phyloP scores from a whole-genome alignment of 352 stramenopile genomes.

The Pythium vanterpoolii region DNA sequence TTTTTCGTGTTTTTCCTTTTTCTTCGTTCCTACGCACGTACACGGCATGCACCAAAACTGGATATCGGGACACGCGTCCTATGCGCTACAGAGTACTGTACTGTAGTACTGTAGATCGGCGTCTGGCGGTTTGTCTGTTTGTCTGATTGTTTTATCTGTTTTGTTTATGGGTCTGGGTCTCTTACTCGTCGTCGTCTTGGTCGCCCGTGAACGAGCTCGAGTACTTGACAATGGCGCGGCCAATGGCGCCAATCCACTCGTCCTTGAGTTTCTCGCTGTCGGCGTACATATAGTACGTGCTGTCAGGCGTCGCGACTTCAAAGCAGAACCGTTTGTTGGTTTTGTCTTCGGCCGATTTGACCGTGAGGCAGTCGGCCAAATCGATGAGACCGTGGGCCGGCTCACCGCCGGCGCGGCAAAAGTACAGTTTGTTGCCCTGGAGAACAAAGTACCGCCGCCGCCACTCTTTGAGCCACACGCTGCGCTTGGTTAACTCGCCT shows the following conservation, averaged over 20 bases:
- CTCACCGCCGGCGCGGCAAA: conserved; percentile 69
- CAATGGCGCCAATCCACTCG: conserved; percentile 94
- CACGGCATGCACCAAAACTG: conserved; percentile 4
- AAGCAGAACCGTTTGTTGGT: conserved; percentile 91
- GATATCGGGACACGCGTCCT: no score
- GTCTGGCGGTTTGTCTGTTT: neutral
- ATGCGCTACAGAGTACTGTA: no score
- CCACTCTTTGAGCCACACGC: conserved; percentile 91
- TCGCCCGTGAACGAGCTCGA: conserved; percentile 95
- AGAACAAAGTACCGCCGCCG: conserved; percentile 89
- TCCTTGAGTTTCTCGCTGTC: conserved; percentile 91
- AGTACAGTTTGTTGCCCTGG: conserved; percentile 91
- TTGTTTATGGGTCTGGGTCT: neutral
- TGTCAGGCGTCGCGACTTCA: conserved; percentile 86
- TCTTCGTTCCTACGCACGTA: neutral
- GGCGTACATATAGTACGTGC: conserved; percentile 91
- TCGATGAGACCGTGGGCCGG: conserved; percentile 88
- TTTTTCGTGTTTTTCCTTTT: no score
- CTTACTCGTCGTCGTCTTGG: conserved; percentile 60
- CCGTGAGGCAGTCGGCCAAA: conserved; percentile 86
- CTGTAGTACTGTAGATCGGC: neutral
- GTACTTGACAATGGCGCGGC: conserved; percentile 96
- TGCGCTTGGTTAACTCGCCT: conserved; percentile 88
- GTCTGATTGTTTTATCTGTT: neutral
- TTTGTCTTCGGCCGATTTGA: conserved; percentile 91